Percentiles rank a stretch among this genome's conserved stretches.
Evolutionary conservation across 2,329 filamentous ascomycete genomes (phyloP).

Genomic region (Myriosclerotinia duriaeana): DNA sequence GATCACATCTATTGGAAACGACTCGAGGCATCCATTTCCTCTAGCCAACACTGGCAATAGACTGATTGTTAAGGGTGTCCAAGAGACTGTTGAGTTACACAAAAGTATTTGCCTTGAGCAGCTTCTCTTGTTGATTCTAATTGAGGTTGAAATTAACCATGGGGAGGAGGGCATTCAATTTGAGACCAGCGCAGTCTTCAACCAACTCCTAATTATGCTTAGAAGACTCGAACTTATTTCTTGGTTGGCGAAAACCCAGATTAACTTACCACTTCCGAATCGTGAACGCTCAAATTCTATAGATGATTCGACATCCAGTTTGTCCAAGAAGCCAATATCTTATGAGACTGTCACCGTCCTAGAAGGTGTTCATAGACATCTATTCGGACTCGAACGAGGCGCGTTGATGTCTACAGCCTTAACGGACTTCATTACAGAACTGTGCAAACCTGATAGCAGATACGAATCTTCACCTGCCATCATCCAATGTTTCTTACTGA

Average conservation of each 20-base stretch:
- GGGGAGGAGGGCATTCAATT: slow-evolving; percentile 66
- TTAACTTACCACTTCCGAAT: slow-evolving; percentile 51
- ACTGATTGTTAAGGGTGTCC: slow-evolving; percentile 71
- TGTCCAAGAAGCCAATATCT: slow-evolving; percentile 47
- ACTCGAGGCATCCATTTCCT: slow-evolving; percentile 41
- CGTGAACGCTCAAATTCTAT: slow-evolving; percentile 43
- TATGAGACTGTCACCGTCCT: slow-evolving; percentile 56
- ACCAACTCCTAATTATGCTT: slow-evolving; percentile 68
- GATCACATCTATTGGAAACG: slow-evolving; percentile 43
- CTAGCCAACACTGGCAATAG: slow-evolving; percentile 76
- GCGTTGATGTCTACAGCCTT: slow-evolving; percentile 57
- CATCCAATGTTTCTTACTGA: slow-evolving; percentile 62
- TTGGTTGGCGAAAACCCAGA: slow-evolving; percentile 63
- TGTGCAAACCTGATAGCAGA: slow-evolving; percentile 64
- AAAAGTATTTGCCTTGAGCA: slow-evolving; percentile 78
- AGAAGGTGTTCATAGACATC: slow-evolving; percentile 60
- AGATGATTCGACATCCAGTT: slow-evolving; percentile 34
- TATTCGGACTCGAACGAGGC: slow-evolving; percentile 58
- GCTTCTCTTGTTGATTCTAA: slow-evolving; percentile 77
- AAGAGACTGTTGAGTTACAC: slow-evolving; percentile 73
- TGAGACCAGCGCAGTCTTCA: slow-evolving; percentile 70
- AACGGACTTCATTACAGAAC: slow-evolving; percentile 65
- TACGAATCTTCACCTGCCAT: slow-evolving; percentile 62
- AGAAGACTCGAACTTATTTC: slow-evolving; percentile 70
- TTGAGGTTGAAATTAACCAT: slow-evolving; percentile 78